These are phyloP conservation scores for Ensete glaucum DNA, from an alignment of 176 grass and related monocot species.

Conservation along the genomic window DNA sequence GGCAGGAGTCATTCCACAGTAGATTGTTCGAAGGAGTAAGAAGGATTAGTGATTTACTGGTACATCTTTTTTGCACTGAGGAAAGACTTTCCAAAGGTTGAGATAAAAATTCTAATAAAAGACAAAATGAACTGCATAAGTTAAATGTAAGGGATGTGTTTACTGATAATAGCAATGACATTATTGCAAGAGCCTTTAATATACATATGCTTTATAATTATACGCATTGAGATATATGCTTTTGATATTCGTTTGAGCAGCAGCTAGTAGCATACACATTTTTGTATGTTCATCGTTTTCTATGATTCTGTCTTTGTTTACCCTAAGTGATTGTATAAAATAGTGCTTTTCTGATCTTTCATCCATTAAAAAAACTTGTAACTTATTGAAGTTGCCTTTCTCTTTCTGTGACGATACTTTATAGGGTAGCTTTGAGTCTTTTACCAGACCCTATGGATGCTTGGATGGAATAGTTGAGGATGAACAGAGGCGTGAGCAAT, in stretches of 20 bases:
- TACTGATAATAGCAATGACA: background rate
- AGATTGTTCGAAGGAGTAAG: too few species aligned
- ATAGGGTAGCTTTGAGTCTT: slow-evolving; percentile 80
- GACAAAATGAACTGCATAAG: too few species aligned
- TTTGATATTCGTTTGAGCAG: background rate
- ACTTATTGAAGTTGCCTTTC: slow-evolving; percentile 1
- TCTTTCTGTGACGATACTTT: background rate
- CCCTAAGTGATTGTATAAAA: background rate
- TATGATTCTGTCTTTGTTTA: background rate
- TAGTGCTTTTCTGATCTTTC: background rate
- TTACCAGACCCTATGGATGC: slow-evolving; percentile 56
- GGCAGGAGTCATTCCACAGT: too few species aligned
- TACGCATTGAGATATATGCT: background rate
- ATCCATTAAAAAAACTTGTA: background rate
- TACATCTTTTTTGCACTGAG: too few species aligned
- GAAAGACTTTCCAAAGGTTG: too few species aligned
- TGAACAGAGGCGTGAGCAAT: slow-evolving; percentile 39
- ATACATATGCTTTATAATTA: background rate
- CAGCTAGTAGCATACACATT: too few species aligned
- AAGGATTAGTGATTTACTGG: too few species aligned
- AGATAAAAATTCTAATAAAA: too few species aligned
- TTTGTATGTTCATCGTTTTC: too few species aligned
- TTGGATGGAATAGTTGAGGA: slow-evolving; percentile 29
- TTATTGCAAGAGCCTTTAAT: background rate
- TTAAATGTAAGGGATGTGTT: background rate